Evolutionary conservation across 2,329 filamentous ascomycete species (phyloP).

Genomic region (Neocucurbitaria cava): DNA sequence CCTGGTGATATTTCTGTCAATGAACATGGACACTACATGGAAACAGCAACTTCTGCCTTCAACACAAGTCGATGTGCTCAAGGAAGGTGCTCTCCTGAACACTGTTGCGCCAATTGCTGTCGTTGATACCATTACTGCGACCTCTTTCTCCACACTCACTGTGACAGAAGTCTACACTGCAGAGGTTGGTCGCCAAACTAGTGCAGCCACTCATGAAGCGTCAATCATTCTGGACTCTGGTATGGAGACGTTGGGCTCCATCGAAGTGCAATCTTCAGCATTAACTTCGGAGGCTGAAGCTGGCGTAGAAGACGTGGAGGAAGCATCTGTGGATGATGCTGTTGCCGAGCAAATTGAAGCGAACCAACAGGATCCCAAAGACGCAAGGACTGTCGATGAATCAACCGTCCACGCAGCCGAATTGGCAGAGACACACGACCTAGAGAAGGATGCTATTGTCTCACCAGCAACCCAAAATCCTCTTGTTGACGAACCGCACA

Average conservation of each 20-base stretch:
- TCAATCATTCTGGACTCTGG: not conserved
- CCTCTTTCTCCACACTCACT: constrained; percentile 34
- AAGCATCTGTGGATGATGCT: not conserved
- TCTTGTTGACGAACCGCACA: not conserved
- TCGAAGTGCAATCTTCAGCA: not conserved
- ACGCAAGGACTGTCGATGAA: not conserved
- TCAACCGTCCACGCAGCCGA: not conserved
- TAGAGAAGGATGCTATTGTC: not conserved
- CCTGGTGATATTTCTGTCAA: constrained; percentile 52
- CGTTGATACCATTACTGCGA: constrained; percentile 32
- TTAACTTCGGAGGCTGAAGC: not conserved
- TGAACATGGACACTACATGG: constrained; percentile 27
- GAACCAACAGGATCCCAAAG: not conserved
- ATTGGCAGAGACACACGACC: not conserved
- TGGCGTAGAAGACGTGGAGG: not conserved
- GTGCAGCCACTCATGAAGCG: not conserved
- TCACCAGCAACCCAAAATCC: not conserved
- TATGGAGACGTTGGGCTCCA: not conserved
- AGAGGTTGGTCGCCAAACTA: not conserved
- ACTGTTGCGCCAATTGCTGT: constrained; percentile 24
- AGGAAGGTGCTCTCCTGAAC: constrained; percentile 2
- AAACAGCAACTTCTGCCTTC: constrained; percentile 10
- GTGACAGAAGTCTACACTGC: constrained; percentile 28
- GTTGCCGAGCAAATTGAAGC: not conserved
- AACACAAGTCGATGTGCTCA: constrained; percentile 9